These are phyloP conservation scores for Neurospora sp. DNA, from an alignment of 495 filamentous ascomycete genomes.

Conservation along the genomic window DNA sequence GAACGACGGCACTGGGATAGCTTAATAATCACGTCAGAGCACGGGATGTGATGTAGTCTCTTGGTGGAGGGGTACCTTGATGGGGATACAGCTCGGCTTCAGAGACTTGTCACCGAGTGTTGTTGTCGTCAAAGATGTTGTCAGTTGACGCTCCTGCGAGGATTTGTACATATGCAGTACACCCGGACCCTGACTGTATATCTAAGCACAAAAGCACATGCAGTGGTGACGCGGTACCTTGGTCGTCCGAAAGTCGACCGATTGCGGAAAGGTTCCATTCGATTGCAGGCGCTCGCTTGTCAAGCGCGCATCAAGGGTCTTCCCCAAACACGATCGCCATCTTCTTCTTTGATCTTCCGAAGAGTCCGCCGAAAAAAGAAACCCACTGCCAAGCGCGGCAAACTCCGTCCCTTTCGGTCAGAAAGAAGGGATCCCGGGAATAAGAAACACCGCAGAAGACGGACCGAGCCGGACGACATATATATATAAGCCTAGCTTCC, in stretches of 20 bases:
- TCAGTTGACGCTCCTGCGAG: background rate
- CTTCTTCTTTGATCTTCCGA: background rate
- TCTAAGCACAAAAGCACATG: background rate
- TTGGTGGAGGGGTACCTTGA: background rate
- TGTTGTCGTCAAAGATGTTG: background rate
- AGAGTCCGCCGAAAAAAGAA: background rate
- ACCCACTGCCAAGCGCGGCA: background rate
- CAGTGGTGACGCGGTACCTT: background rate
- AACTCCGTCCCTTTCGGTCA: background rate
- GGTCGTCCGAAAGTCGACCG: background rate
- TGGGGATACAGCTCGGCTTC: background rate
- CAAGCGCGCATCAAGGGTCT: background rate
- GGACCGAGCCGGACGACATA: background rate
- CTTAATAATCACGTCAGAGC: background rate
- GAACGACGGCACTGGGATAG: background rate
- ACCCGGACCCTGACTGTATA: background rate
- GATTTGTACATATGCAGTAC: background rate
- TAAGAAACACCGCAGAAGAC: background rate
- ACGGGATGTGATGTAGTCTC: background rate
- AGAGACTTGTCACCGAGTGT: background rate
- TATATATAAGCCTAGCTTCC: background rate
- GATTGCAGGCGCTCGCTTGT: background rate
- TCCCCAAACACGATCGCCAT: background rate
- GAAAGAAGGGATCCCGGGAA: background rate
- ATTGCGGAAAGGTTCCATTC: background rate